Evolutionary conservation across 352 stramenopile genomes (phyloP).

Genomic region (Pythium sukuiense): DNA sequence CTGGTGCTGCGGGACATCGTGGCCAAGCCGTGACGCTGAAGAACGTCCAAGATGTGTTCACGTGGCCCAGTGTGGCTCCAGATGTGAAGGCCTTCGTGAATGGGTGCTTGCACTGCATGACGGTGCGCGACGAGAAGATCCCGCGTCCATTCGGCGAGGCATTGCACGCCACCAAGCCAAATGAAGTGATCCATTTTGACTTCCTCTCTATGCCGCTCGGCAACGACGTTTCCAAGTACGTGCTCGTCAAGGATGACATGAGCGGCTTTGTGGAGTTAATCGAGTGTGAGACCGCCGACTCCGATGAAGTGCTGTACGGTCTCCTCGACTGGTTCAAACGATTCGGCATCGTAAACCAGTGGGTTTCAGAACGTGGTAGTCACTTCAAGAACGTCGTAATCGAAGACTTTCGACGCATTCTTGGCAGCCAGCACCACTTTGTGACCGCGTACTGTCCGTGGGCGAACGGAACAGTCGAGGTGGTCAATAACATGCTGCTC

Average conservation of each 20-base stretch:
- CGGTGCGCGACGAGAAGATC: not conserved
- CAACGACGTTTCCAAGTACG: constrained; percentile 20
- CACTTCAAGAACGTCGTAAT: constrained; percentile 42
- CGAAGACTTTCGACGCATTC: constrained; percentile 11
- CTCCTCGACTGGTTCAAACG: constrained; percentile 31
- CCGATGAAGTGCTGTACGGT: not conserved
- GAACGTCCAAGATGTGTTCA: not conserved
- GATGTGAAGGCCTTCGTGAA: not conserved
- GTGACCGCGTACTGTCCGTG: constrained; percentile 34
- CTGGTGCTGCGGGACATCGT: constrained; percentile 23
- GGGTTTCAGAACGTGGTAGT: constrained; percentile 31
- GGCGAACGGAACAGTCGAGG: constrained; percentile 41
- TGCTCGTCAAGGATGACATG: constrained; percentile 39
- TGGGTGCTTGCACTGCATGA: not conserved
- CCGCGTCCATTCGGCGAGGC: constrained; percentile 11
- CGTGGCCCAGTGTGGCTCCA: not conserved
- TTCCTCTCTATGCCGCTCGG: constrained; percentile 28
- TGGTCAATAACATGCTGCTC: constrained; percentile 31
- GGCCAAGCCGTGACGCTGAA: not conserved
- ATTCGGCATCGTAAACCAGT: constrained; percentile 17
- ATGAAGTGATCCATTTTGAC: constrained; percentile 42
- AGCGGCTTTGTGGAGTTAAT: constrained; percentile 29
- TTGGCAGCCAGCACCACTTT: constrained; percentile 33
- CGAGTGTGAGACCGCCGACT: constrained; percentile 9
- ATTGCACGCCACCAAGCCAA: constrained; percentile 29